Base-by-base conservation (phyloP, 176 grass and related monocot genomes). In the Zoysia japonica region DNA sequence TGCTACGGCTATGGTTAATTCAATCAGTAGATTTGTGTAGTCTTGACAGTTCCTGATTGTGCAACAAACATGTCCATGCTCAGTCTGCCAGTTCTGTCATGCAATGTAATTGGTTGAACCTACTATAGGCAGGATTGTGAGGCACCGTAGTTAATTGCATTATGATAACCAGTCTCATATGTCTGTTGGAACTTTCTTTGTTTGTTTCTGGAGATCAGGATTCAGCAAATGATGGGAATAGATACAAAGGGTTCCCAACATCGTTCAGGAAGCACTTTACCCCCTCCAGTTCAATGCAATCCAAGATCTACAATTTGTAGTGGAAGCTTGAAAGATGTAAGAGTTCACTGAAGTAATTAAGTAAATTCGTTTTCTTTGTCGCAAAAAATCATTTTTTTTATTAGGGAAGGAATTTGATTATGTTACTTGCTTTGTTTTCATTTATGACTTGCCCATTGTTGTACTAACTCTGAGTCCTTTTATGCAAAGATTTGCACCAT, bases 171-270 rank as follows among this genome's bases (percentile, higher is more conserved):
- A 15, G 0, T 9, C 47, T 44, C 38, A 7, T 65, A 65, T 51
- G 36, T 45, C 28, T 79, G 9, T 56, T 79, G 12, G 43, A 20
- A 45, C 54, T 11, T 44, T 17, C 54, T 11, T 43, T 42, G 45
- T 49, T 79, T 81, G 11, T 62, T 83, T 79, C 15, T 47, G 14
- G 68, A 39, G 61, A 54, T 61, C 63, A 92, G 87, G 78, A 42
- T 92, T 81, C 84, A 83, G 11, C 90, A 92, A 47, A 78, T 65
- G 13, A 78, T 86, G 74, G 88, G 84, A 77, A 80, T 76, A 50
- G 78, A 79, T 90, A 80, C 62, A 19, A 80, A 61, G 44, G 72
- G 71, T 72, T 51, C 8, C 51, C 54, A 83, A 71, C 84, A 79
- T 42, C 76, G 80, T 13, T 84, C 88, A 47, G 88, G 88, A 72